Percentiles rank a stretch among this genome's conserved stretches.
Evolutionary conservation across 2,329 filamentous ascomycete species (phyloP).

Genomic region (Paraphoma sp.): DNA sequence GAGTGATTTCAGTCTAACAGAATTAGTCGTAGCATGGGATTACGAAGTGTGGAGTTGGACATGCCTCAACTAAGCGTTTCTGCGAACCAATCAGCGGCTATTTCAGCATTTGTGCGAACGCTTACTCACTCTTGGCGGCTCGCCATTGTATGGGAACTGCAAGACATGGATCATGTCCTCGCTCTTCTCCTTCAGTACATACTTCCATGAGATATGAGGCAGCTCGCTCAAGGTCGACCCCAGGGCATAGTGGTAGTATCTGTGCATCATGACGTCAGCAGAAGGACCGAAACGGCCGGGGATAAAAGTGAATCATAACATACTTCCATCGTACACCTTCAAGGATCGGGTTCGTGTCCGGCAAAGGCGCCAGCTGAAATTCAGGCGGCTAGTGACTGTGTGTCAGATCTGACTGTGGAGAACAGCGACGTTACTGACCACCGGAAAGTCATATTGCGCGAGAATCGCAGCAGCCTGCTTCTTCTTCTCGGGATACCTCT

Average conservation of each 20-base stretch:
- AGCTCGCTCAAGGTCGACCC: constrained; percentile 50
- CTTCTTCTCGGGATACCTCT: constrained; percentile 69
- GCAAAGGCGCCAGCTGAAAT: constrained; percentile 52
- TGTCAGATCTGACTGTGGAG: not conserved
- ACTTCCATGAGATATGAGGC: constrained; percentile 62
- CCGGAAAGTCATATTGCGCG: constrained; percentile 58
- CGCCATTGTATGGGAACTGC: constrained; percentile 57
- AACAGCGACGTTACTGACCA: constrained; percentile 20
- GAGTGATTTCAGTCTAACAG: constrained; percentile 60
- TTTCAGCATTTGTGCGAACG: not conserved
- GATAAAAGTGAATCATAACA: not conserved
- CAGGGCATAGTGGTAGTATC: constrained; percentile 53
- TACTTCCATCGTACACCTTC: constrained; percentile 55
- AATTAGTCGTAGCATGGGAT: constrained; percentile 12
- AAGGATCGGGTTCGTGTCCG: constrained; percentile 52
- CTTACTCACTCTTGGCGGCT: constrained; percentile 45
- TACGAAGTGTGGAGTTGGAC: not conserved
- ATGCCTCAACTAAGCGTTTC: constrained; percentile 59
- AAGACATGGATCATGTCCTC: constrained; percentile 57
- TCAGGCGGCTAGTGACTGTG: constrained; percentile 46
- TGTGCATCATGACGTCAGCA: constrained; percentile 1
- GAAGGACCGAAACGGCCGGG: not conserved
- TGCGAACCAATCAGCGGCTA: constrained; percentile 16
- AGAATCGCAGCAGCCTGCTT: constrained; percentile 64
- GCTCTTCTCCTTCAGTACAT: constrained; percentile 53